Conservation (phyloP, 345 rosid species). For the Gossypioides kirkii region DNA sequence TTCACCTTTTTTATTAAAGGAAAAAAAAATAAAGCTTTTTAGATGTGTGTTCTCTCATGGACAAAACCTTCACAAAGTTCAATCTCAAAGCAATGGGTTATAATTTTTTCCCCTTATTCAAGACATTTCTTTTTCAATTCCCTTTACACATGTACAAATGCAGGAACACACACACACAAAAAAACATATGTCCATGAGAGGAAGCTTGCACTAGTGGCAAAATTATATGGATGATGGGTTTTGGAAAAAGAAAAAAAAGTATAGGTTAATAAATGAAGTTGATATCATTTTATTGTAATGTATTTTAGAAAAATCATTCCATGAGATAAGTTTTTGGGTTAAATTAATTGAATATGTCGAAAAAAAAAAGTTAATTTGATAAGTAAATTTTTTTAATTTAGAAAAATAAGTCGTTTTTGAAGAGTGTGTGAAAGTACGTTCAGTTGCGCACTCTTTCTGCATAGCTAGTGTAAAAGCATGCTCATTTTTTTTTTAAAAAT, state of each 20-base stretch:
- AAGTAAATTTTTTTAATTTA: too few species aligned
- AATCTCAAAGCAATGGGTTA: neutral
- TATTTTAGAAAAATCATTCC: too few species aligned
- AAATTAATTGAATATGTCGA: too few species aligned
- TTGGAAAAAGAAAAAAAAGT: neutral
- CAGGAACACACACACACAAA: neutral
- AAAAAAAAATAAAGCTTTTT: conserved; percentile 6
- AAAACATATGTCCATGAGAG: conserved; percentile 7
- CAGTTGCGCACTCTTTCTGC: too few species aligned
- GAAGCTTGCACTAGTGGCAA: conserved; percentile 5
- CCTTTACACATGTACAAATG: conserved; percentile 1
- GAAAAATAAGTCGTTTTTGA: too few species aligned
- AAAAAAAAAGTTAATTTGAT: too few species aligned
- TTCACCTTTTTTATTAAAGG: conserved; percentile 15
- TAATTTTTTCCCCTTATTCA: neutral
- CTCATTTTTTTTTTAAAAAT: too few species aligned
- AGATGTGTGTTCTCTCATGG: conserved; percentile 22
- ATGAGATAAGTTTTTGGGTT: too few species aligned
- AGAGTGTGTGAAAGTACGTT: too few species aligned
- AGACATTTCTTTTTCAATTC: neutral
- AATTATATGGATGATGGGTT: neutral
- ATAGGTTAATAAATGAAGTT: neutral
- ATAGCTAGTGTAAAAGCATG: too few species aligned
- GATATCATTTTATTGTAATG: too few species aligned
- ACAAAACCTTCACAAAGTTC: neutral